Evolutionary conservation across 768 basidiomycete species (phyloP), one percentile per base, ranked within the genome.

Genomic region (Pluteus cervinus): DNA sequence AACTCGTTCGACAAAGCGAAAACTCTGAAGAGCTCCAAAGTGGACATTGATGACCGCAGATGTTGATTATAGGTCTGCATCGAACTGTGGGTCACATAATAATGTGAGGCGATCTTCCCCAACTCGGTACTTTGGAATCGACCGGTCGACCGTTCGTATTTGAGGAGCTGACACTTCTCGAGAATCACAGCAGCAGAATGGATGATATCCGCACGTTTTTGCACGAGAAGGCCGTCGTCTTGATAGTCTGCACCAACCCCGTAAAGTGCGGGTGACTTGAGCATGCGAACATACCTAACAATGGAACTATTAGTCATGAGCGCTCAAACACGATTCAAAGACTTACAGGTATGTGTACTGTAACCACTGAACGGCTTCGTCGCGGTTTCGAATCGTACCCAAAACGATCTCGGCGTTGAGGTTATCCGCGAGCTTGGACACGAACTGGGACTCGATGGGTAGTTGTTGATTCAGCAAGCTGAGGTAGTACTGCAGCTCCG

Each of bases 41-140:
- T 78, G 23, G 81, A 77, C 86, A 97, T 91, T 3, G 81, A 82
- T 3, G 88, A 76, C 31, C 84, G 76, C 42, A 98, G 62, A 56
- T 97, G 91, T 53, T 94, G 87, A 58, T 96, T 96, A 60, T 98
- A 99, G 1, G 83, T 84, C 52, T 88, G 79, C 96, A 99, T 99
- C 40, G 90, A 94, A 49, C 80, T 81, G 58, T 97, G 84, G 0
- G 91, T 86, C 44, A 99, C 86, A 55, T 97, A 97, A 58, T 90
- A 97, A 56, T 97, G 85, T 8, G 88, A 92, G 1, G 92, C 91
- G 47, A 98, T 97, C 5, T 87, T 73, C 10, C 94, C 93, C 2
- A 97, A 72, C 55, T 97, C 94, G 3, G 91, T 93, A 46, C 83
- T 84, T 49, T 89, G 87, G 73, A 99, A 91, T 12, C 84, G 69